Evolutionary conservation across 768 basidiomycete species (phyloP), one percentile per base, ranked within the genome.

Genomic region (Naganishia friedmannii): DNA sequence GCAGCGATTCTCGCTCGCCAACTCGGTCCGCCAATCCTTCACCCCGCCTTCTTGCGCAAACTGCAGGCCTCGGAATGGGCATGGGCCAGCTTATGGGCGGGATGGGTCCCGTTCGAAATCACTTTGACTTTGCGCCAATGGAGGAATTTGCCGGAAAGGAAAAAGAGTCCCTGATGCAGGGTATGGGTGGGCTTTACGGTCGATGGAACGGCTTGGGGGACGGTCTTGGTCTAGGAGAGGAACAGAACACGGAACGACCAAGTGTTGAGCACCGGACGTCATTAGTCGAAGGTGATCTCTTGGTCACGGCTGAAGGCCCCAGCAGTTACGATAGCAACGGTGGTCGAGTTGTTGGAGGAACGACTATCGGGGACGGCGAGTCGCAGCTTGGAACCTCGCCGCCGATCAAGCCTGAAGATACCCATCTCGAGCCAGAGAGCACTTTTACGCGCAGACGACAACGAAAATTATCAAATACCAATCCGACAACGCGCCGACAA

Each of bases 401-500:
- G 5, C 68, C 68, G 3, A 12, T 21, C 3, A 45, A 69, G 46
- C 54, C 51, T 3, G 63, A 66, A 42, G 65, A 63, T 23, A 10
- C 51, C 15, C 51, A 45, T 39, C 19, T 37, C 23, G 60, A 63
- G 42, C 60, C 60, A 29, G 60, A 63, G 39, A 42, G 39, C 42
- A 63, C 60, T 72, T 80, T 71, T 75, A 77, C 68, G 28, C 81
- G 86, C 1, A 77, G 87, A 3, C 88, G 92, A 51, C 89, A 91
- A 71, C 89, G 95, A 56, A 95, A 93, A 76, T 84, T 95, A 68
- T 93, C 90, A 73, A 89, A 92, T 77, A 91, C 89, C 73, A 89
- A 87, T 60, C 86, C 89, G 0, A 73, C 77, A 1, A 71, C 72
- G 0, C 79, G 84, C 8, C 76, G 83, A 65, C 82, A 83, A 54